These are phyloP conservation scores for Diversispora epigaea DNA, from an alignment of 192 early-diverging fungal species.

Conservation along the genomic window DNA sequence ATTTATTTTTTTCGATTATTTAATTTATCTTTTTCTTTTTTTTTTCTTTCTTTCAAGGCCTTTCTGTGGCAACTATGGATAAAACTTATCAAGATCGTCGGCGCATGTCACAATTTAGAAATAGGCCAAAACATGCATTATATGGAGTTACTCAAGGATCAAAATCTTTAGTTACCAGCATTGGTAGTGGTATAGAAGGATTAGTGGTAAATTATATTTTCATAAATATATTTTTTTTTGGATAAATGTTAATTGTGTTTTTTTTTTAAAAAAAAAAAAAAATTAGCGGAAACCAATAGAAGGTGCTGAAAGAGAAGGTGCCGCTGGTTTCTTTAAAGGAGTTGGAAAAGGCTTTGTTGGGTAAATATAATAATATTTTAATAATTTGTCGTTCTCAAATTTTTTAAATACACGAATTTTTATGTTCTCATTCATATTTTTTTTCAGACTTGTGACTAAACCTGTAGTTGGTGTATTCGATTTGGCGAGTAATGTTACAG, in stretches of 20 bases:
- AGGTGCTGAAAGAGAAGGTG: conserved; percentile 85
- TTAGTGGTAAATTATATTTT: conserved; percentile 63
- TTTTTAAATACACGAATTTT: not conserved
- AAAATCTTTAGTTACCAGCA: conserved; percentile 75
- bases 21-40: not conserved
- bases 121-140: conserved; percentile 87
- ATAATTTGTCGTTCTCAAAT: not conserved
- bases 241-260: not conserved
- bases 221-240: not conserved
- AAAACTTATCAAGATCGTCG: conserved; percentile 83
- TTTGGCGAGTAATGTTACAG: conserved; percentile 88
- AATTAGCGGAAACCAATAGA: conserved; percentile 62
- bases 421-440: not conserved
- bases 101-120: conserved; percentile 74
- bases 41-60: not conserved
- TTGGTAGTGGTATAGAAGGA: conserved; percentile 86
- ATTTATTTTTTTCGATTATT: not conserved
- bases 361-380: conserved; percentile 43
- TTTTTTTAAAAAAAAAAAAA: not conserved
- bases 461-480: conserved; percentile 95
- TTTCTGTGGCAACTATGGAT: conserved; percentile 94
- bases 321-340: conserved; percentile 93
- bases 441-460: conserved; percentile 79
- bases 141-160: conserved; percentile 88
- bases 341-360: conserved; percentile 93